Conservation (phyloP, 139 green algal genomes). For the Micractinium conductrix region DNA sequence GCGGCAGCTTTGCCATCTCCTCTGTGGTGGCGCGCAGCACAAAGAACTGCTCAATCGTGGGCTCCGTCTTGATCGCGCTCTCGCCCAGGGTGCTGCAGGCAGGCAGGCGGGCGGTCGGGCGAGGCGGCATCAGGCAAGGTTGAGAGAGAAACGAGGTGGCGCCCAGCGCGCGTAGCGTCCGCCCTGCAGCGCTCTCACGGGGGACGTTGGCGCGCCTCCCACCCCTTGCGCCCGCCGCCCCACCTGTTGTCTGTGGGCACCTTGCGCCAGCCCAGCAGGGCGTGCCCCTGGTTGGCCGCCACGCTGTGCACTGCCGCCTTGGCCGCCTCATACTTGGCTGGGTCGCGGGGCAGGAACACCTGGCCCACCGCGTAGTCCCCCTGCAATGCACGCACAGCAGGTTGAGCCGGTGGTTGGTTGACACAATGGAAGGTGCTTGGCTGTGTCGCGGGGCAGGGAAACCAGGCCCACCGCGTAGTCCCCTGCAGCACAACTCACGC, state of each 20-base stretch:
- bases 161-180: too few species aligned
- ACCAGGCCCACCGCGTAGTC: too few species aligned
- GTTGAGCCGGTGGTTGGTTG: too few species aligned
- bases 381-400: too few species aligned
- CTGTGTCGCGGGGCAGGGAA: too few species aligned
- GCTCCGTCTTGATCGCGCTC: conserved; percentile 81
- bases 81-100: conserved; percentile 68
- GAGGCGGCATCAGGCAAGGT: not conserved
- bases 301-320: conserved; percentile 71
- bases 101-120: not conserved
- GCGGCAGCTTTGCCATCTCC: conserved; percentile 44
- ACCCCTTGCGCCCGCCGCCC: not conserved
- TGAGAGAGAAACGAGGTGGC: too few species aligned
- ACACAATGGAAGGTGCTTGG: too few species aligned
- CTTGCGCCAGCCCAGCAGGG: conserved; percentile 84
- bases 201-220: too few species aligned
- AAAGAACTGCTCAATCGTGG: conserved; percentile 92
- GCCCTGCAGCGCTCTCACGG: too few species aligned
- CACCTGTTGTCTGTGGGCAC: conserved; percentile 85
- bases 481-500: too few species aligned
- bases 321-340: conserved; percentile 52
- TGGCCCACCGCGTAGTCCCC: conserved; percentile 89
- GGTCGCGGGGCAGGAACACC: conserved; percentile 88
- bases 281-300: conserved; percentile 69
- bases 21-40: conserved; percentile 50